Conservation (phyloP, 1,284 basidiomycete species). For the Trametes pubescens region DNA sequence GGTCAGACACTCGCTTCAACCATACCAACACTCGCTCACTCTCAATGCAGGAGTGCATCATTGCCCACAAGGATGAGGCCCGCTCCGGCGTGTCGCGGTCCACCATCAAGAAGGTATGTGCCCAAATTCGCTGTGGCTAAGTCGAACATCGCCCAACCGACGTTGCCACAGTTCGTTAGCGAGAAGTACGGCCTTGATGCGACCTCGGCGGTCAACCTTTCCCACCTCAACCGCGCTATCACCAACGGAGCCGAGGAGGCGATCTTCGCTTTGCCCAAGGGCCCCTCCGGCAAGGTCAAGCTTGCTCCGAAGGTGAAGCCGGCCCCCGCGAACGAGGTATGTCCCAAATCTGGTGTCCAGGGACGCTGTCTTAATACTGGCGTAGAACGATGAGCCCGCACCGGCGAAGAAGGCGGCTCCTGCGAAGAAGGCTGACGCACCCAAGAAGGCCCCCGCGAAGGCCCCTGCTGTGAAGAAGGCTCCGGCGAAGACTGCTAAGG, state of each 20-base stretch:
- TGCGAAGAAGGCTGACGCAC: constrained; percentile 27
- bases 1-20: constrained; percentile 46
- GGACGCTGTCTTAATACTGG: background rate
- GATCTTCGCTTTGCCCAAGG: constrained; percentile 88
- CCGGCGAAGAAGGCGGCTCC: constrained; percentile 34
- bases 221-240: constrained; percentile 85
- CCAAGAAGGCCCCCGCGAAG: constrained; percentile 22
- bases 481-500: constrained; percentile 36
- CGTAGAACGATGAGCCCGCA: constrained; percentile 28
- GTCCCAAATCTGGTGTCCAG: constrained; percentile 22
- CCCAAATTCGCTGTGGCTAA: constrained; percentile 5
- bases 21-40: too few species aligned
- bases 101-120: constrained; percentile 83
- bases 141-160: background rate
- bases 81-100: constrained; percentile 89
- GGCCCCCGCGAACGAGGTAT: constrained; percentile 69
- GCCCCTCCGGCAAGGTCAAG: constrained; percentile 53
- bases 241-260: constrained; percentile 81
- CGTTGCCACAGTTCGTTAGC: constrained; percentile 66
- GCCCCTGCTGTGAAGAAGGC: constrained; percentile 36
- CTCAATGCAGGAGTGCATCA: constrained; percentile 77
- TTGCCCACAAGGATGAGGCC: constrained; percentile 75
- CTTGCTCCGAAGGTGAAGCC: constrained; percentile 58
- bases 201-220: constrained; percentile 70
- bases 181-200: constrained; percentile 83